Percentiles rank a stretch among this genome's conserved stretches.
Conservation (phyloP, 1,284 basidiomycete genomes). For the Puccinia coronata region DNA sequence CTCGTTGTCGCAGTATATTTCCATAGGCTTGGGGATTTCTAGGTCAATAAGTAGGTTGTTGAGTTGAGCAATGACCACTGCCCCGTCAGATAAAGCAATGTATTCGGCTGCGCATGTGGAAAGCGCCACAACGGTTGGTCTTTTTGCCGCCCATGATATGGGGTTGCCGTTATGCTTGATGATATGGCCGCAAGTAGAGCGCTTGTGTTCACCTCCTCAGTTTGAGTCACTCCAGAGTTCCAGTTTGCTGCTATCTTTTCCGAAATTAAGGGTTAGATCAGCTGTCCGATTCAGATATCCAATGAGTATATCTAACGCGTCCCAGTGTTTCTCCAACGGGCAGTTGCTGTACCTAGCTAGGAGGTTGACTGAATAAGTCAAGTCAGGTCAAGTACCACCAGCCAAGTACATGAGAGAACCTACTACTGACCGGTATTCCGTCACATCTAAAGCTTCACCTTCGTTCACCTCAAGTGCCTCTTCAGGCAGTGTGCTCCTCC, state of each 20-base stretch:
- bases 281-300: neutral
- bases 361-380: neutral
- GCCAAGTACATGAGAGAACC: neutral
- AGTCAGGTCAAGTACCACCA: neutral
- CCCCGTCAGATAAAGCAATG: neutral
- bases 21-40: neutral
- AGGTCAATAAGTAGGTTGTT: neutral
- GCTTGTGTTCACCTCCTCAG: slow-evolving; percentile 27
- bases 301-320: neutral
- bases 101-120: slow-evolving; percentile 23
- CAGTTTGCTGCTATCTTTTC: neutral
- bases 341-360: neutral
- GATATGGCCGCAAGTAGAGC: neutral
- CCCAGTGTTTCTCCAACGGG: neutral
- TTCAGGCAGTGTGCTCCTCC: neutral
- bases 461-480: neutral
- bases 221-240: slow-evolving; percentile 20
- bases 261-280: neutral
- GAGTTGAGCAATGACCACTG: neutral
- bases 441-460: neutral
- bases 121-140: neutral
- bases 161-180: neutral
- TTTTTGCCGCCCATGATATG: slow-evolving; percentile 16
- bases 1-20: slow-evolving; percentile 9
- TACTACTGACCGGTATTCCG: neutral